Conservation (phyloP, 2,329 filamentous ascomycete genomes). For the Aureobasidium sp. region DNA sequence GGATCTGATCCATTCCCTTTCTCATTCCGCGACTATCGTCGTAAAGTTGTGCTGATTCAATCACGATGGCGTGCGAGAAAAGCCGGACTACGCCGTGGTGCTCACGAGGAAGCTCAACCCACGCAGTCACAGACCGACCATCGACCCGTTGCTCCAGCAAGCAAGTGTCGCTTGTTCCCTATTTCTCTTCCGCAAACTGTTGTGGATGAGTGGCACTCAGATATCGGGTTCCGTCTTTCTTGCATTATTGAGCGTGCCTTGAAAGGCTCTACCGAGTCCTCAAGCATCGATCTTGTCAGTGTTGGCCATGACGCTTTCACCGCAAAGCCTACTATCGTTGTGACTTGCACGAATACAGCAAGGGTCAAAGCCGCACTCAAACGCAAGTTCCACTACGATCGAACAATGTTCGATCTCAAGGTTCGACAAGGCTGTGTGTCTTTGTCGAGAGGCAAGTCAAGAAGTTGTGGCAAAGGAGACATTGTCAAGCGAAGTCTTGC, state of each 20-base stretch:
- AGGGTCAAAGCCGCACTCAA: slow-evolving; percentile 65
- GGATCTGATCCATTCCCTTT: background rate
- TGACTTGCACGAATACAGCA: slow-evolving; percentile 65
- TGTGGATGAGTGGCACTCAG: slow-evolving; percentile 62
- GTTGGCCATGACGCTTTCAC: slow-evolving; percentile 60
- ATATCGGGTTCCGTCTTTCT: slow-evolving; percentile 65
- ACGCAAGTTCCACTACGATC: slow-evolving; percentile 62
- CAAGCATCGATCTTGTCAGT: slow-evolving; percentile 68
- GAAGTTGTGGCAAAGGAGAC: background rate
- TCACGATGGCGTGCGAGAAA: slow-evolving; percentile 23
- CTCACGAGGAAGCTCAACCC: background rate
- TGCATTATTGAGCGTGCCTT: slow-evolving; percentile 62
- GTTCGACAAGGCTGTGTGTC: slow-evolving; percentile 53
- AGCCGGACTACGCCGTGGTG: background rate
- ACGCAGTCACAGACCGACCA: background rate
- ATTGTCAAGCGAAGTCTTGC: slow-evolving; percentile 22
- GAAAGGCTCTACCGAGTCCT: slow-evolving; percentile 63
- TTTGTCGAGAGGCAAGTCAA: slow-evolving; percentile 15
- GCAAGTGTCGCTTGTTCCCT: slow-evolving; percentile 12
- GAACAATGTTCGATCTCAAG: slow-evolving; percentile 55
- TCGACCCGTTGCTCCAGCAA: background rate
- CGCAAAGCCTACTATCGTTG: slow-evolving; percentile 63
- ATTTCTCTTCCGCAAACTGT: slow-evolving; percentile 51
- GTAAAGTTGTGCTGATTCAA: slow-evolving; percentile 25
- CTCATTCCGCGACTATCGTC: slow-evolving; percentile 26